These are phyloP conservation scores for Acacia melanoxylon DNA, from an alignment of 306 rosid genomes.

Conservation along the genomic window DNA sequence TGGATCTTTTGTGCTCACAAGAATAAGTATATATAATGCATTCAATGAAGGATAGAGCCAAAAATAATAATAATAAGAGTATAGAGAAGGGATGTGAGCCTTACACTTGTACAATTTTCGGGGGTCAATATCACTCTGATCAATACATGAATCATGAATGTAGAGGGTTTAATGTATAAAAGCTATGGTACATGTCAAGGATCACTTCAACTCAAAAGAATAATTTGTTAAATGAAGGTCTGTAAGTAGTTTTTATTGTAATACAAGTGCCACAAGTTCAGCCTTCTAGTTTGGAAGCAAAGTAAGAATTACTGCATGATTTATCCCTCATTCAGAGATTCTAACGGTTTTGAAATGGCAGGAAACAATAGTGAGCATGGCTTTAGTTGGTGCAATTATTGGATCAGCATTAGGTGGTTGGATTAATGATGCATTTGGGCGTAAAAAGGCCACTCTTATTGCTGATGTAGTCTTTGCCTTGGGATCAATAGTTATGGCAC, in stretches of 20 bases:
- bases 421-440: slow-evolving; percentile 74
- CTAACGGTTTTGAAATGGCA: slow-evolving; percentile 17
- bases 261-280: not conserved
- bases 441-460: slow-evolving; percentile 76
- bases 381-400: slow-evolving; percentile 75
- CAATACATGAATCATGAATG: not conserved
- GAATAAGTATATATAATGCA: not conserved
- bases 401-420: slow-evolving; percentile 90
- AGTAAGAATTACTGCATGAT: not conserved
- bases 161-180: not conserved
- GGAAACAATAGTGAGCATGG: slow-evolving; percentile 96
- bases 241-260: not conserved
- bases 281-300: not conserved
- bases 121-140: not conserved
- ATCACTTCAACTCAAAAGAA: not conserved
- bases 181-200: not conserved
- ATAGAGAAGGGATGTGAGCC: not conserved
- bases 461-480: slow-evolving; percentile 66
- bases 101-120: not conserved
- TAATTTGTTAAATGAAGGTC: not conserved
- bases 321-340: not conserved
- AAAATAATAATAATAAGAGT: too few species aligned
- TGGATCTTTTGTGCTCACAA: not conserved
- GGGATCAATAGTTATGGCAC: slow-evolving; percentile 78
- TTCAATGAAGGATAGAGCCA: too few species aligned